These are phyloP conservation scores for Diplosphaera chodatii DNA, from an alignment of 139 green algal species.

Conservation along the genomic window DNA sequence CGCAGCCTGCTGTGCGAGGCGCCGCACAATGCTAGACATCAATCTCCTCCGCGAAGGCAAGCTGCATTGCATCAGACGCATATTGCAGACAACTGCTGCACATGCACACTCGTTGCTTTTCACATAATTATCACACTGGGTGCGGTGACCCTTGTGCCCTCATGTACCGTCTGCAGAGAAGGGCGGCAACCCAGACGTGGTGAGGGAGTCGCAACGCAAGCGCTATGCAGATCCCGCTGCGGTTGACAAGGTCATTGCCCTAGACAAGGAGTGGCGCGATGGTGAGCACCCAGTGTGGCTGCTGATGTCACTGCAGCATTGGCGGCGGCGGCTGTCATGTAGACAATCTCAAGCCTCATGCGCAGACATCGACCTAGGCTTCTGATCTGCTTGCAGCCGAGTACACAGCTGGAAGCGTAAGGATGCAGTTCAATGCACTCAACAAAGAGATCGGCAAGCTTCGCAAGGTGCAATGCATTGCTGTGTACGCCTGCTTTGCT, in stretches of 20 bases:
- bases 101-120: too few relatives aligned
- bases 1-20: not conserved
- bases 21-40: conserved; percentile 88
- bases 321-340: too few relatives aligned
- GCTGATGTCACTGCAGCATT: too few relatives aligned
- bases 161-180: too few relatives aligned
- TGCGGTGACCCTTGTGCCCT: not conserved
- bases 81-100: too few relatives aligned
- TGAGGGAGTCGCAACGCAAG: conserved; percentile 86
- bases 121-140: not conserved
- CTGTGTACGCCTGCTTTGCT: too few relatives aligned
- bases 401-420: conserved; percentile 72
- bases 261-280: conserved; percentile 83
- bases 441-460: conserved; percentile 84
- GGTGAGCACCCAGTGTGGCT: conserved; percentile 26
- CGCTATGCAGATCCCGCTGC: conserved; percentile 73
- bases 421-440: conserved; percentile 89
- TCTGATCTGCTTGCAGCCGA: conserved; percentile 55
- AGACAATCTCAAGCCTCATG: too few relatives aligned
- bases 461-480: conserved; percentile 47
- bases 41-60: conserved; percentile 83
- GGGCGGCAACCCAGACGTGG: conserved; percentile 88
- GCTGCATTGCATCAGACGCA: too few relatives aligned
- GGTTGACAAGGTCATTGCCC: conserved; percentile 89
- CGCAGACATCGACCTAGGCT: too few relatives aligned